These are phyloP conservation scores for Solanum chilense DNA, from an alignment of 257 asterid species.

Conservation along the genomic window DNA sequence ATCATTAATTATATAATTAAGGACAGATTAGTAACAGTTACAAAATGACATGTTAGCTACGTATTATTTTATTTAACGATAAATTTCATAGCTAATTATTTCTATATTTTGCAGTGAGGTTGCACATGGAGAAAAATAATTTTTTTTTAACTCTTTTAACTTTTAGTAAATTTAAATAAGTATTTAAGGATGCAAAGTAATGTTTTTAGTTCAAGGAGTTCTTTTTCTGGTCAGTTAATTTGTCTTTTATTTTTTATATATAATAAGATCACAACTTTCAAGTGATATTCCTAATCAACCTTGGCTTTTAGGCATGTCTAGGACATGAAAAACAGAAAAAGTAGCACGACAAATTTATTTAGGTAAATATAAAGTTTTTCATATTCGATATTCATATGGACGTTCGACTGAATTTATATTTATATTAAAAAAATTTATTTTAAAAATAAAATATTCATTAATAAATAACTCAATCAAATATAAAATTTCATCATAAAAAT, in stretches of 20 bases:
- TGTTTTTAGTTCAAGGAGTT: not conserved
- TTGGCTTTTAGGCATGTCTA: not conserved
- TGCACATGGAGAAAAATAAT: not conserved
- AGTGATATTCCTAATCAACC: not conserved
- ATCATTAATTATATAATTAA: not conserved
- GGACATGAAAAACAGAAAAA: not conserved
- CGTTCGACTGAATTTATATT: not conserved
- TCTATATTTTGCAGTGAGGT: not conserved
- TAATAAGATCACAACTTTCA: not conserved
- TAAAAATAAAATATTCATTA: not conserved
- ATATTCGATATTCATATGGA: not conserved
- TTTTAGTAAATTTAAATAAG: not conserved
- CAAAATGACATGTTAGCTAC: not conserved
- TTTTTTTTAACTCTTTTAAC: not conserved
- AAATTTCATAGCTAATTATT: not conserved
- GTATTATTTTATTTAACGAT: not conserved
- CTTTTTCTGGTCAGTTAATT: not conserved
- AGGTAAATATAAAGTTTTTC: not conserved
- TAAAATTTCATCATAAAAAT: not conserved
- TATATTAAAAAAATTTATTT: fast-evolving
- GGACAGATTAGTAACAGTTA: not conserved
- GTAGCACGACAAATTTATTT: not conserved
- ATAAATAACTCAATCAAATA: not conserved
- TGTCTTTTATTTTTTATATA: not conserved
- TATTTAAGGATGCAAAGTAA: not conserved